Percentiles rank a stretch among this genome's conserved stretches.
These are phyloP conservation scores for Mikania micrantha DNA, from an alignment of 129 eudicot species.

Conservation along the genomic window DNA sequence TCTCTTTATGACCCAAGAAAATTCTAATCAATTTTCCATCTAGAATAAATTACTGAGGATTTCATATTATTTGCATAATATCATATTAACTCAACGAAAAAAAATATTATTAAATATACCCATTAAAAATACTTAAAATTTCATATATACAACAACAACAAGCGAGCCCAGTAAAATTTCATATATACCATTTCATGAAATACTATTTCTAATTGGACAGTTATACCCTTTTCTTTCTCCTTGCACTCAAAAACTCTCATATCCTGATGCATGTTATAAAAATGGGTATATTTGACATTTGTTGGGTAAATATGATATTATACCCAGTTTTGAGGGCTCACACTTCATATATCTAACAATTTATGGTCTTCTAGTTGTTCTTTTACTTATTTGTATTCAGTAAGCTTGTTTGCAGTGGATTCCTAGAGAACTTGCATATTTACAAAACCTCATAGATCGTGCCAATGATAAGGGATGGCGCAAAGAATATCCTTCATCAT, in stretches of 20 bases:
- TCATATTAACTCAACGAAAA: not conserved
- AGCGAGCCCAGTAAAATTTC: too few species aligned
- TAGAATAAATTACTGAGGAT: not conserved
- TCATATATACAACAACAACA: too few species aligned
- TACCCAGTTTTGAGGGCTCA: not conserved
- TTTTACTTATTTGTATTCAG: not conserved
- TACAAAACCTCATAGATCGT: slow-evolving; percentile 73
- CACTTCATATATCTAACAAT: not conserved
- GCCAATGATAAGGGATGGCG: slow-evolving; percentile 97
- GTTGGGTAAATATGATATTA: not conserved
- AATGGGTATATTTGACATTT: not conserved
- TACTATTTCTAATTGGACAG: not conserved
- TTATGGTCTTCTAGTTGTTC: not conserved
- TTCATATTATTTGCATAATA: not conserved
- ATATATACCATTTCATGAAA: not conserved
- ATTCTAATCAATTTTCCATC: not conserved
- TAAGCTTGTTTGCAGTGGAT: slow-evolving; percentile 50
- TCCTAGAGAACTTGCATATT: slow-evolving; percentile 47
- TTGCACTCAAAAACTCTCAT: not conserved
- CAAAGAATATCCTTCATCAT: slow-evolving; percentile 69
- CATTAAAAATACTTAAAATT: not conserved
- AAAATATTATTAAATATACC: not conserved
- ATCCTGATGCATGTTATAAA: not conserved
- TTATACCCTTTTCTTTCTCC: not conserved
- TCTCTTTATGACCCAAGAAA: slow-evolving; percentile 8